phyloP scores from a whole-genome alignment of 495 filamentous ascomycete species.

The Immersiella caudata region DNA sequence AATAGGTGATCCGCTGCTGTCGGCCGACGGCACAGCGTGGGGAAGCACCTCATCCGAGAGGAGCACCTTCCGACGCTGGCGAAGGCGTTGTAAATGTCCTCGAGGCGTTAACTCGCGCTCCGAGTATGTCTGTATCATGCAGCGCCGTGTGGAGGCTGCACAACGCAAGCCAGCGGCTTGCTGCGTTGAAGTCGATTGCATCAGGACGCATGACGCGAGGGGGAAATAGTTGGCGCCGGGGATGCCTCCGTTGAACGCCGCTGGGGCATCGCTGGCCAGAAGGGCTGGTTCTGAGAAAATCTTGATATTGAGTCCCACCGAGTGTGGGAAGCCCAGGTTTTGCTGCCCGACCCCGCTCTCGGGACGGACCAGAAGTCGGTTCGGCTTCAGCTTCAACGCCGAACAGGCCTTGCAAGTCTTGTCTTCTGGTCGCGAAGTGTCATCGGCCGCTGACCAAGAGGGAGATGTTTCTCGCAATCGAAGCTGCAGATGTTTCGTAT shows the following conservation, averaged over 20 bases:
- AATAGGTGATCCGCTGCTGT: too few species aligned
- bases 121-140: slow-evolving; percentile 26
- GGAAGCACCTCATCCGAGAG: too few species aligned
- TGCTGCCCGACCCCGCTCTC: not conserved
- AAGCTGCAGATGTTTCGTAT: not conserved
- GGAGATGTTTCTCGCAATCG: not conserved
- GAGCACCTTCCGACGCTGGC: too few species aligned
- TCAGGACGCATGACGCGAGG: slow-evolving; percentile 6
- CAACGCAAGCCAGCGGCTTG: slow-evolving; percentile 15
- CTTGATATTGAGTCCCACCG: not conserved
- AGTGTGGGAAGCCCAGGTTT: not conserved
- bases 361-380: not conserved
- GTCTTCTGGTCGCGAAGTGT: not conserved
- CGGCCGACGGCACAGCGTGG: too few species aligned
- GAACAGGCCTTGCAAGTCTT: not conserved
- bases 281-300: slow-evolving; percentile 2
- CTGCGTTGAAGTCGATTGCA: slow-evolving; percentile 19
- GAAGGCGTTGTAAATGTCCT: slow-evolving; percentile 25
- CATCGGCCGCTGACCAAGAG: not conserved
- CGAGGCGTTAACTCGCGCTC: slow-evolving; percentile 13
- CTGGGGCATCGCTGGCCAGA: slow-evolving; percentile 4
- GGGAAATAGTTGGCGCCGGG: slow-evolving; percentile 9
- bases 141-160: slow-evolving; percentile 15
- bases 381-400: not conserved
- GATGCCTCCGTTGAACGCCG: not conserved